phyloP scores from a whole-genome alignment of 306 rosid species.

The Gastrolobium bilobum region DNA sequence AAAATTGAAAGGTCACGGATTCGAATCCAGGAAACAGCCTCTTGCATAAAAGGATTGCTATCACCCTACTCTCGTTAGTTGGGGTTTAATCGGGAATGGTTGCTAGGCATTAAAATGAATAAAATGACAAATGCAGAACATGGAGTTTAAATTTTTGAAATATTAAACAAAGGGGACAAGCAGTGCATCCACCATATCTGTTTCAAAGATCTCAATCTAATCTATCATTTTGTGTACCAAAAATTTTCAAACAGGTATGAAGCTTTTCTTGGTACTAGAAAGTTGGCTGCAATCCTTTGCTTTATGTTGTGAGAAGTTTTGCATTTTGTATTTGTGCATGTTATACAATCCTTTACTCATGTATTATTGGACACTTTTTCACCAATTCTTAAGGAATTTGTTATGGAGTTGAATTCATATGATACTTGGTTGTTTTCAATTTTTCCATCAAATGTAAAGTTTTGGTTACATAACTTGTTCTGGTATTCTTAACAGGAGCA shows the following conservation, averaged over 20 bases:
- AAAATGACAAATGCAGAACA: background rate
- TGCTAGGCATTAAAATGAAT: conserved; percentile 15
- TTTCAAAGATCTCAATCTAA: conserved; percentile 13
- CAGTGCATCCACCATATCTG: background rate
- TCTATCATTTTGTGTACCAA: background rate
- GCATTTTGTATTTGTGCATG: background rate
- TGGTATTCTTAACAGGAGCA: conserved; percentile 66
- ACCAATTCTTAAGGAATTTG: background rate
- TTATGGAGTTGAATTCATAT: background rate
- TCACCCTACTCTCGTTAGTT: too few species aligned
- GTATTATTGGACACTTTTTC: background rate
- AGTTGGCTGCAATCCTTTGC: conserved; percentile 16
- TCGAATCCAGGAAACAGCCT: too few species aligned
- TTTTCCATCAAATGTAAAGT: background rate
- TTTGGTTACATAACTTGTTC: background rate
- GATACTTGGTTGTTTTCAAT: conserved; percentile 13
- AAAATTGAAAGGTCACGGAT: too few species aligned
- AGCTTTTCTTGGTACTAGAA: conserved; percentile 22
- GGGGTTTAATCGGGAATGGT: background rate
- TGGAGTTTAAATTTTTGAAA: background rate
- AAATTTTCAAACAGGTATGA: conserved; percentile 5
- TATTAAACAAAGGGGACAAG: background rate
- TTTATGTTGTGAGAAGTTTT: conserved; percentile 6
- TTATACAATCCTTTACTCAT: background rate
- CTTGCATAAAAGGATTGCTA: too few species aligned